Percentiles rank a stretch among this genome's conserved stretches.
Conservation (phyloP, 371 early-diverging fungal genomes). For the Dichotomocladium elegans region DNA sequence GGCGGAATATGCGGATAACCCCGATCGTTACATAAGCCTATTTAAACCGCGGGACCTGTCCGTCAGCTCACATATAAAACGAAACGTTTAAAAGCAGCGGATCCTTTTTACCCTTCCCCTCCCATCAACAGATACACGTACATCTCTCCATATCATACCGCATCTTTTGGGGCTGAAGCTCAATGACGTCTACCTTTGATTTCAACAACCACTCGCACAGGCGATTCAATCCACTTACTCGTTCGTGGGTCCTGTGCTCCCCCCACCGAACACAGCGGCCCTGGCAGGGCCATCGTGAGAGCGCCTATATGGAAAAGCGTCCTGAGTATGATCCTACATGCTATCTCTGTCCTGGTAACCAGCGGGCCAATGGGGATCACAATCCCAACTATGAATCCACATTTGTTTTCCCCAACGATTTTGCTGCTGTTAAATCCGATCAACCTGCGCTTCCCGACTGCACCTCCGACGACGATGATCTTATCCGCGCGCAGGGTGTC, state of each 20-base stretch:
- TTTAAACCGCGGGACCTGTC: too few species aligned
- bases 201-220: slow-evolving; percentile 70
- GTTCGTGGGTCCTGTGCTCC: slow-evolving; percentile 89
- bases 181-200: slow-evolving; percentile 37
- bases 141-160: too few species aligned
- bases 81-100: too few species aligned
- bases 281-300: slow-evolving; percentile 83
- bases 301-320: slow-evolving; percentile 31
- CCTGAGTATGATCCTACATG: slow-evolving; percentile 78
- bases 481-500: slow-evolving; percentile 67
- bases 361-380: slow-evolving; percentile 65
- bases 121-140: too few species aligned
- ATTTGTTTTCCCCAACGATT: slow-evolving; percentile 87
- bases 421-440: slow-evolving; percentile 73
- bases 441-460: slow-evolving; percentile 35
- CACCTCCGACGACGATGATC: slow-evolving; percentile 13
- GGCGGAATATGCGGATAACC: too few species aligned
- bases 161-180: too few species aligned
- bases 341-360: slow-evolving; percentile 86
- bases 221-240: slow-evolving; percentile 85
- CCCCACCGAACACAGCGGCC: slow-evolving; percentile 94
- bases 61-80: too few species aligned
- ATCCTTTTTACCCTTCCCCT: too few species aligned
- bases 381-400: slow-evolving; percentile 80
- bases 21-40: too few species aligned